phyloP scores from a whole-genome alignment of 106 monocot species.

The Gastrodia elata region DNA sequence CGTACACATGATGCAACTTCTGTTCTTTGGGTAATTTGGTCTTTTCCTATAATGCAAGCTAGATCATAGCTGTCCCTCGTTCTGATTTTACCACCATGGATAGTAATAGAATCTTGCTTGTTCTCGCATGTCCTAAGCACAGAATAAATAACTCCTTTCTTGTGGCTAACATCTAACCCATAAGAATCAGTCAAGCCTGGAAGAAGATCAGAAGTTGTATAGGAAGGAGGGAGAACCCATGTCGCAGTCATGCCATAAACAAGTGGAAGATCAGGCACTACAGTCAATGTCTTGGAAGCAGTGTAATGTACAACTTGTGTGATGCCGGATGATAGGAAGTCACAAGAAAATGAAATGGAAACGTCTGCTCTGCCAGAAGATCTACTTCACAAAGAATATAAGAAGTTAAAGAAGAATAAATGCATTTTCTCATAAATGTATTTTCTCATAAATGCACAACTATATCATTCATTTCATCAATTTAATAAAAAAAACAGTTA shows the following conservation, averaged over 20 bases:
- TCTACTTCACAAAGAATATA: conserved; percentile 23
- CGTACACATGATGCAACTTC: conserved; percentile 88
- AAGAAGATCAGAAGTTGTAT: conserved; percentile 58
- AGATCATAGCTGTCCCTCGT: conserved; percentile 53
- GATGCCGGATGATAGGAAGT: conserved; percentile 40
- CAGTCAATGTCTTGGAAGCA: conserved; percentile 43
- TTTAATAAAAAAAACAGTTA: neutral
- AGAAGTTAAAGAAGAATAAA: neutral
- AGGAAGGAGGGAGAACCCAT: conserved; percentile 90
- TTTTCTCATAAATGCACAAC: neutral
- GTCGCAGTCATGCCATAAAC: conserved; percentile 78
- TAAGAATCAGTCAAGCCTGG: conserved; percentile 30
- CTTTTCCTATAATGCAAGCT: conserved; percentile 76
- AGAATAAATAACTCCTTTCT: conserved; percentile 41
- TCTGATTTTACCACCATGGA: conserved; percentile 65
- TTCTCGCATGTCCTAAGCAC: conserved; percentile 41
- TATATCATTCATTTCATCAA: neutral
- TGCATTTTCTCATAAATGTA: neutral
- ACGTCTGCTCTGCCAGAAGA: conserved; percentile 75
- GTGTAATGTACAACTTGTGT: conserved; percentile 34
- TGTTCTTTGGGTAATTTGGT: conserved; percentile 52
- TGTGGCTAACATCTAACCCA: conserved; percentile 18
- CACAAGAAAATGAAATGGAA: conserved; percentile 71
- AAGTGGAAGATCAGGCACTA: conserved; percentile 69
- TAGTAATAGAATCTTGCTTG: conserved; percentile 30